Conservation (phyloP, 192 early-diverging fungal species). For the Physocladia obscura region DNA sequence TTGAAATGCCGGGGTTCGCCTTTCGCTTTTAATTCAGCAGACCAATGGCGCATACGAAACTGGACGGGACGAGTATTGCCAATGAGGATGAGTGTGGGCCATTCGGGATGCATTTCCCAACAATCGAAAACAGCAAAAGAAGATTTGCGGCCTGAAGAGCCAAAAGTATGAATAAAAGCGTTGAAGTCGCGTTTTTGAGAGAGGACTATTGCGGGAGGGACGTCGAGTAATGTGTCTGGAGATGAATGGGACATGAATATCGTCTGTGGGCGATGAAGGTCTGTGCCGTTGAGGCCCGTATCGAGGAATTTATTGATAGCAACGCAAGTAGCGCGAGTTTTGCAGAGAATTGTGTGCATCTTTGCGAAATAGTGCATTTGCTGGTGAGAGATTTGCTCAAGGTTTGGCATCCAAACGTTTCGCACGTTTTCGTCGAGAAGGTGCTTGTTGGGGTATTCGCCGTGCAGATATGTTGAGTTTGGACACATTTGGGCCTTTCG, state of each 20-base stretch:
- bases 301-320: neutral
- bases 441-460: neutral
- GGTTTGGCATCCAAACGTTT: slow-evolving; percentile 18
- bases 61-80: neutral
- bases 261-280: too few species aligned
- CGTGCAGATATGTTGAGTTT: neutral
- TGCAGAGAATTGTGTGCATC: neutral
- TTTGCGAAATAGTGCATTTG: neutral
- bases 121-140: neutral
- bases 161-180: slow-evolving; percentile 3
- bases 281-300: neutral
- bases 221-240: neutral
- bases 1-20: neutral
- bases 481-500: neutral
- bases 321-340: neutral
- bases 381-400: neutral
- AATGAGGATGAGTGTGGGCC: slow-evolving; percentile 9
- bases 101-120: slow-evolving; percentile 13
- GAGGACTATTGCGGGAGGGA: neutral
- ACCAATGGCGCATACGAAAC: neutral
- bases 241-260: slow-evolving; percentile 18
- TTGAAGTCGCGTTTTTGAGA: neutral
- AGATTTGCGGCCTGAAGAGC: neutral
- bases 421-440: neutral
- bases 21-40: neutral